These are phyloP conservation scores for Coemansia erecta DNA, from an alignment of 192 early-diverging fungal species.

Conservation along the genomic window DNA sequence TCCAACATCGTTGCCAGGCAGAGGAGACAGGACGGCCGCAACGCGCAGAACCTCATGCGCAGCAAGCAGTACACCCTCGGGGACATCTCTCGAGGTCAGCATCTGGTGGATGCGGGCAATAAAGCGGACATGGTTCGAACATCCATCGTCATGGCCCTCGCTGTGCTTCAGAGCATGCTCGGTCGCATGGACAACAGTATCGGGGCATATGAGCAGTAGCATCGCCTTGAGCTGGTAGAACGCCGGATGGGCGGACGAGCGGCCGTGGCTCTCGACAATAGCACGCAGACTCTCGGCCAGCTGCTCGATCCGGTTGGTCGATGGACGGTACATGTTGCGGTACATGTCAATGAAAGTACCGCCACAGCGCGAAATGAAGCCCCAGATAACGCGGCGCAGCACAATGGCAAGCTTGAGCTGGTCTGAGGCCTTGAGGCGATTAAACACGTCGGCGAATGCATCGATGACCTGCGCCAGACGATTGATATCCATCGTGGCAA, in stretches of 20 bases:
- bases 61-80: constrained; percentile 40
- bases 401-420: constrained; percentile 75
- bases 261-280: constrained; percentile 61
- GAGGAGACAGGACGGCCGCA: constrained; percentile 28
- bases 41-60: constrained; percentile 43
- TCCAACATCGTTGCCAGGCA: constrained; percentile 41
- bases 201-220: constrained; percentile 84
- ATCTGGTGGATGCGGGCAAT: constrained; percentile 44
- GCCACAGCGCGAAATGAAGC: constrained; percentile 87
- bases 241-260: constrained; percentile 60
- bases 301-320: constrained; percentile 31
- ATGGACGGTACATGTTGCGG: constrained; percentile 47
- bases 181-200: constrained; percentile 51
- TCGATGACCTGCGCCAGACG: constrained; percentile 68
- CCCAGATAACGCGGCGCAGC: constrained; percentile 84
- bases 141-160: constrained; percentile 49
- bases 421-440: constrained; percentile 63
- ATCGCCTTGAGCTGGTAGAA: constrained; percentile 88
- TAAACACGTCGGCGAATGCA: constrained; percentile 42
- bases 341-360: constrained; percentile 79
- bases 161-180: constrained; percentile 57
- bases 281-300: constrained; percentile 36
- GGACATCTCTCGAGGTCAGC: constrained; percentile 34
- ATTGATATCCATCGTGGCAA: constrained; percentile 72
- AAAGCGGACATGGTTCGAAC: constrained; percentile 41